Percentiles rank a stretch among this genome's conserved stretches.
phyloP scores from a whole-genome alignment of 805 yeast genomes.

The Kuraishia borneana region DNA sequence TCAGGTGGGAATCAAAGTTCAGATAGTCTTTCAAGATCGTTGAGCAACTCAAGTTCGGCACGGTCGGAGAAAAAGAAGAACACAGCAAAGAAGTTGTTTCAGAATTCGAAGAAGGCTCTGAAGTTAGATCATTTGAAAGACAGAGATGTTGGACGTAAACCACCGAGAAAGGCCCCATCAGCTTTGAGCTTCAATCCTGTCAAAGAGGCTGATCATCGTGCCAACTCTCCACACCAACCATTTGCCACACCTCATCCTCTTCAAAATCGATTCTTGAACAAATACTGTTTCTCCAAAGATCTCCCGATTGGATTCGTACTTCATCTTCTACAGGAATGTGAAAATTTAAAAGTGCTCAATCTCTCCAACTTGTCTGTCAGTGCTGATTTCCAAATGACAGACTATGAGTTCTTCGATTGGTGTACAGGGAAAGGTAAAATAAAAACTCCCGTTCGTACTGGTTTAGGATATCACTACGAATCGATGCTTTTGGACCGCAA shows the following conservation, averaged over 20 bases:
- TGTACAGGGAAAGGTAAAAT: slow-evolving; percentile 2
- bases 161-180: neutral
- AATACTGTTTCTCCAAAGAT: slow-evolving; percentile 60
- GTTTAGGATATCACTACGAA: slow-evolving; percentile 1
- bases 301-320: slow-evolving; percentile 69
- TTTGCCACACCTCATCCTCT: slow-evolving; percentile 41
- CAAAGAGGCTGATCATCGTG: neutral
- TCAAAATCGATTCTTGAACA: slow-evolving; percentile 47
- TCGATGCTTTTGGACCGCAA: slow-evolving; percentile 2
- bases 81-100: neutral
- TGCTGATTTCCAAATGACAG: slow-evolving; percentile 47
- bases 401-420: slow-evolving; percentile 24
- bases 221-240: slow-evolving; percentile 11
- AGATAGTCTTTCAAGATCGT: slow-evolving; percentile 1
- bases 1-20: slow-evolving; percentile 14
- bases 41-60: slow-evolving; percentile 4
- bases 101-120: slow-evolving; percentile 1
- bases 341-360: slow-evolving; percentile 42
- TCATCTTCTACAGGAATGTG: slow-evolving; percentile 60
- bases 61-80: neutral
- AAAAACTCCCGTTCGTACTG: neutral
- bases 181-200: neutral
- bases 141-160: neutral
- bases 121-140: neutral
- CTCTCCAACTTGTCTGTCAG: slow-evolving; percentile 55